Evolutionary conservation across 371 early-diverging fungal species (phyloP), one percentile per base, ranked within the genome.

Genomic region (Saksenaea vasiformis): DNA sequence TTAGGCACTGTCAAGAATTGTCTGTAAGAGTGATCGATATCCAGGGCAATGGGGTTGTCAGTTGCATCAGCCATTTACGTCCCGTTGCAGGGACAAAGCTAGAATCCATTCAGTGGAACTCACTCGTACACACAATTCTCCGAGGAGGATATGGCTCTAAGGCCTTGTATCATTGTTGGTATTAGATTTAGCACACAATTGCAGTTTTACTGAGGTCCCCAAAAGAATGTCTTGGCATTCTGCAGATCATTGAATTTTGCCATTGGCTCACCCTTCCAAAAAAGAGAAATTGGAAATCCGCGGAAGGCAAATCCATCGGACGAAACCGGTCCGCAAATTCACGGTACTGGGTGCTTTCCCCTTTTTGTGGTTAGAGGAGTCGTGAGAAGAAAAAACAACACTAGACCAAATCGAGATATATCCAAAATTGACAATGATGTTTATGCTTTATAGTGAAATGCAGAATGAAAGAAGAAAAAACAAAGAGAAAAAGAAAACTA

Each of bases 241-340:
- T 39, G n/a, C 39, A 39, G n/a, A 39, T 39, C 39, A 39, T n/a
- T 39, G 15, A 47, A 10, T 15, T 47, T 47, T 14, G 8, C 19
- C 15, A 47, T 47, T 47, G 51, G 51, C 51, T 26, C 51, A 7
- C 10, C 22, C 22, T 22, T 47, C 11, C 22, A 41, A 41, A 41
- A 41, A 15, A 41, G 31, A 31, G 31, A 31, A 31, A 31, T 31
- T 41, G 51, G 22, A 22, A 8, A 47, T 47, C 51, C 51, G 51
- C 51, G 51, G 51, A 47, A 47, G 27, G 22, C 51, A 2, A 47
- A 5, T n/a, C n/a, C 24, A 22, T 47, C 51, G 51, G 51, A 47
- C 19, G 51, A 47, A 47, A 47, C 51, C 51, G 51, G 51, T 47
- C 51, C 51, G 51, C 22, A 47, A 47, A 47, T 47, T 47, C 24